Conservation (phyloP, 352 stramenopile genomes). For the Blastocystis sp. region DNA sequence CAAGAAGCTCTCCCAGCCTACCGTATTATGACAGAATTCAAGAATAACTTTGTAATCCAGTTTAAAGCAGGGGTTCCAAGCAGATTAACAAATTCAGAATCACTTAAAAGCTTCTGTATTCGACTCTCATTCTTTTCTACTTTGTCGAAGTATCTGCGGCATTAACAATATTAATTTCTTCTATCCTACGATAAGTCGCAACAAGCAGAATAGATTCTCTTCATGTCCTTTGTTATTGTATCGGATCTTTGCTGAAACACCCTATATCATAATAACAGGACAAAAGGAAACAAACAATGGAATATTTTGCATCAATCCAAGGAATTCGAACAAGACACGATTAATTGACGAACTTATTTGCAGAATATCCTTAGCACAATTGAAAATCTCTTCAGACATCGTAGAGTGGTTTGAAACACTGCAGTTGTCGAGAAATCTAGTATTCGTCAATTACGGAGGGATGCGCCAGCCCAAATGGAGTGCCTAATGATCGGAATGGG, state of each 20-base stretch:
- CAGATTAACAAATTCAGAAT: neutral
- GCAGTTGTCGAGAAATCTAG: no score
- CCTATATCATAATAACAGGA: neutral
- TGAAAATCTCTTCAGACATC: neutral
- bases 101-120: neutral
- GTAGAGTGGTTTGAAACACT: no score
- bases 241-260: neutral
- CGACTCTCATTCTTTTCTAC: neutral
- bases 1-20: constrained; percentile 10
- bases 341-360: neutral
- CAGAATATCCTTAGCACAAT: neutral
- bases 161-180: neutral
- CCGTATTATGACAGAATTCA: neutral
- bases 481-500: neutral
- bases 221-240: neutral
- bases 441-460: no score
- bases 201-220: neutral
- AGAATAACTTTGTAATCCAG: constrained; percentile 11
- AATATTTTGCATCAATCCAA: neutral
- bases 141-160: constrained; percentile 30
- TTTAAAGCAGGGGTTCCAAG: neutral
- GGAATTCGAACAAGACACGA: neutral
- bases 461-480: neutral
- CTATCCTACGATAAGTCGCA: neutral
- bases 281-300: neutral